A percentile compares a stretch with the other conserved stretches of the same genome.
Conservation (phyloP, 176 grass and related monocot genomes). For the Panicum miliaceum region DNA sequence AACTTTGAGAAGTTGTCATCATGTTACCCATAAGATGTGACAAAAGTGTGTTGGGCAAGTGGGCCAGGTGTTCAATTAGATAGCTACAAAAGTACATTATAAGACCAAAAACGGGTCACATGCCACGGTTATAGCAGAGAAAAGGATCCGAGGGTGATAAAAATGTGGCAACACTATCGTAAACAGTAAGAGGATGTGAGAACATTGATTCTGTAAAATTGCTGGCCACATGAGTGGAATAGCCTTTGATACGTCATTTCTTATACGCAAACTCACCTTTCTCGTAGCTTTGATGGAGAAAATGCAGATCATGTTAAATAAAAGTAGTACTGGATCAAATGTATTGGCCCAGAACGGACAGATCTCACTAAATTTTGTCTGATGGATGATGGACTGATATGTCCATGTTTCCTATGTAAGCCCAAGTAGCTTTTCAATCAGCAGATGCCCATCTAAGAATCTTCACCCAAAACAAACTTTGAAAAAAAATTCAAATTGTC, state of each 20-base stretch:
- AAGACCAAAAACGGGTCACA: not conserved
- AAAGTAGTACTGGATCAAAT: slow-evolving; percentile 41
- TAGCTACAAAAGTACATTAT: slow-evolving; percentile 25
- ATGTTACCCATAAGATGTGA: slow-evolving; percentile 43
- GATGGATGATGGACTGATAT: slow-evolving; percentile 35
- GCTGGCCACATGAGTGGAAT: slow-evolving; percentile 7
- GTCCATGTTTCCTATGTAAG: slow-evolving; percentile 27
- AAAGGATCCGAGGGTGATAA: slow-evolving; percentile 10
- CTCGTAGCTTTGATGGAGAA: slow-evolving; percentile 25
- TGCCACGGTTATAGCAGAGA: not conserved
- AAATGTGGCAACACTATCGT: not conserved
- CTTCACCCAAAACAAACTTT: slow-evolving; percentile 17
- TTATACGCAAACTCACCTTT: slow-evolving; percentile 19
- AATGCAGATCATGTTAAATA: slow-evolving; percentile 32
- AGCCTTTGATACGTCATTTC: slow-evolving; percentile 37
- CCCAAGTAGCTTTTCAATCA: slow-evolving; percentile 14
- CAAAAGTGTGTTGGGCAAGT: slow-evolving; percentile 15
- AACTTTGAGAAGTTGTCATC: slow-evolving; percentile 33
- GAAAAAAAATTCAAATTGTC: not conserved
- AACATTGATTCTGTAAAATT: slow-evolving; percentile 1
- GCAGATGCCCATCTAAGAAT: slow-evolving; percentile 19
- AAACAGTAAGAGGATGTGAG: not conserved
- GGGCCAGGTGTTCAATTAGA: slow-evolving; percentile 27
- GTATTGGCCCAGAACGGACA: slow-evolving; percentile 23
- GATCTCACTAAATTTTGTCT: slow-evolving; percentile 34